Percentiles rank a stretch among this genome's conserved stretches.
phyloP scores from a whole-genome alignment of 768 basidiomycete species.

The Agrocybe pediades region DNA sequence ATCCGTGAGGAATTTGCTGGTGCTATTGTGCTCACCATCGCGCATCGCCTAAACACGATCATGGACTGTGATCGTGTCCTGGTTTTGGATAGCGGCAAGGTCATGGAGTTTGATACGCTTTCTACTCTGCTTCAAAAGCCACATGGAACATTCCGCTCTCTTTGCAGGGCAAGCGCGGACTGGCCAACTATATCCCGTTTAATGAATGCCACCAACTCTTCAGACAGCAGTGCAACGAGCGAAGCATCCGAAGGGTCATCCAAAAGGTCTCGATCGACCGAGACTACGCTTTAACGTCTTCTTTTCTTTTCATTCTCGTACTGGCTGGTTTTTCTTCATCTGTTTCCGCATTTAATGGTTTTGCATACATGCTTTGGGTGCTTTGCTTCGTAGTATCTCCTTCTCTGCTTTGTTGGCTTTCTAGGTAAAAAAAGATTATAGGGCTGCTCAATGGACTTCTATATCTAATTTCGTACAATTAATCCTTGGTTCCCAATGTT shows the following conservation, averaged over 20 bases:
- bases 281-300: conserved; percentile 3
- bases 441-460: too few species aligned
- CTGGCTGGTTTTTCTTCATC: too few species aligned
- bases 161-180: conserved; percentile 66
- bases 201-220: too few species aligned
- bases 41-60: conserved; percentile 77
- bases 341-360: too few species aligned
- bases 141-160: conserved; percentile 63
- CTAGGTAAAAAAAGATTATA: too few species aligned
- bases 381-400: too few species aligned
- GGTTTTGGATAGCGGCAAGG: conserved; percentile 70
- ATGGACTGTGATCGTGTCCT: conserved; percentile 76
- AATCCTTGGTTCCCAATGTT: too few species aligned
- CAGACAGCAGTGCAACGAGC: conserved; percentile 10
- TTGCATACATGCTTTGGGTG: too few species aligned
- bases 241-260: too few species aligned
- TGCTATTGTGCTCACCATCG: conserved; percentile 82
- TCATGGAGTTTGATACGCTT: conserved; percentile 80
- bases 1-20: conserved; percentile 71
- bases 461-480: too few species aligned
- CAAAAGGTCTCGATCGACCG: conserved; percentile 11
- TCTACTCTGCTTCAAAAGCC: conserved; percentile 49
- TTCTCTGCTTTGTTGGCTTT: too few species aligned
- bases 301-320: neutral
- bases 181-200: conserved; percentile 48